Conservation (phyloP, 129 eudicot species). For the Artemisia annua region DNA sequence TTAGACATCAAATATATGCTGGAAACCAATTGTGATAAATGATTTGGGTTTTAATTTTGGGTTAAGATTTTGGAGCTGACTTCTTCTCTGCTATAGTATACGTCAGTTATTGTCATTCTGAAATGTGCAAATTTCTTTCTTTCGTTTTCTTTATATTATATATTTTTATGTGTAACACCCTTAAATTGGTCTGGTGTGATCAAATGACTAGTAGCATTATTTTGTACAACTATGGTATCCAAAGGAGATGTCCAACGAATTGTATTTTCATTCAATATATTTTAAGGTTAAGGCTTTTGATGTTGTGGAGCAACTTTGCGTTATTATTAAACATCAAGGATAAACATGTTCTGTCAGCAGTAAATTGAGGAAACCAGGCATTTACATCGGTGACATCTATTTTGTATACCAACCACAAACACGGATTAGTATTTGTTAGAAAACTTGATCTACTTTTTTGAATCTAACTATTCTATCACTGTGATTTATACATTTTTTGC, state of each 20-base stretch:
- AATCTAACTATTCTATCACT: no score
- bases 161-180: no score
- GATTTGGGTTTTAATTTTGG: no score
- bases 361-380: background rate
- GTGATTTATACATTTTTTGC: no score
- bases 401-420: background rate
- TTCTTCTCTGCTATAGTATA: background rate
- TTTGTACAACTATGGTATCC: background rate
- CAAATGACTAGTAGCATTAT: no score
- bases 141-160: background rate
- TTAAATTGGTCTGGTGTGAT: no score
- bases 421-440: constrained; percentile 3
- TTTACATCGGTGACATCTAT: constrained; percentile 4
- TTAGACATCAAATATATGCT: no score
- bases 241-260: background rate
- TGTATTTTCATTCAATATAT: background rate
- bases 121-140: background rate
- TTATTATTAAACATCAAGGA: background rate
- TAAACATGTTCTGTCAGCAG: constrained; percentile 2
- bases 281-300: background rate
- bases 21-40: no score
- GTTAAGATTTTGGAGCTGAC: no score
- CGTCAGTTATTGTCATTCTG: background rate
- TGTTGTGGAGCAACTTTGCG: background rate
- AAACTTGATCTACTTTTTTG: background rate